Evolutionary conservation across 2,329 filamentous ascomycete species (phyloP).

Genomic region (Teratosphaeria viscida): DNA sequence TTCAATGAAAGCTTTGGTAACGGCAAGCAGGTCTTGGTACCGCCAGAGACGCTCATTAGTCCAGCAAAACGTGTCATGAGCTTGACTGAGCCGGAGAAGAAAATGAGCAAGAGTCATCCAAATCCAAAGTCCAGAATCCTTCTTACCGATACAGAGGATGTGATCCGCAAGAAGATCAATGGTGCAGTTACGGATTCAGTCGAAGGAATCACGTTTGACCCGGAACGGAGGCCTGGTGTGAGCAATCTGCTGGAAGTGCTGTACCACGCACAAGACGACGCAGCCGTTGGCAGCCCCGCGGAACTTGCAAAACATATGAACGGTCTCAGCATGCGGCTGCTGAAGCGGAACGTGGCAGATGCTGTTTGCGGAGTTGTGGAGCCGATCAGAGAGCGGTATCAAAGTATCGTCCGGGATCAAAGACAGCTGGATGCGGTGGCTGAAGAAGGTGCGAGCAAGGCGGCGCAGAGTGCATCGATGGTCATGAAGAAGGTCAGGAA

Average conservation of each 20-base stretch:
- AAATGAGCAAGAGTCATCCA: conserved; percentile 88
- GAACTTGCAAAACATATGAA: conserved; percentile 39
- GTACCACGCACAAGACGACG: conserved; percentile 42
- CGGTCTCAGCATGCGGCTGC: conserved; percentile 39
- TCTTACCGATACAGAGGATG: conserved; percentile 58
- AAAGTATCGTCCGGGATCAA: conserved; percentile 41
- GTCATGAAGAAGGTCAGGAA: conserved; percentile 39
- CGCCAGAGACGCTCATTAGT: conserved; percentile 65
- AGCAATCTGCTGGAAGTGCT: conserved; percentile 77
- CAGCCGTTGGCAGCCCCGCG: conserved; percentile 18
- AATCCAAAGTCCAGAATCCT: conserved; percentile 67
- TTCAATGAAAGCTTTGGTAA: conserved; percentile 66
- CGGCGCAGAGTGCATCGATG: conserved; percentile 47
- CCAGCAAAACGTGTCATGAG: conserved; percentile 84
- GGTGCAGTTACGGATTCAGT: conserved; percentile 67
- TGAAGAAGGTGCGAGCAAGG: conserved; percentile 45
- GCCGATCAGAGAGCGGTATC: conserved; percentile 48
- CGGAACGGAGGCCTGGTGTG: conserved; percentile 60
- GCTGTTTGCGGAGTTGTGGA: conserved; percentile 44
- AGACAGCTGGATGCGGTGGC: conserved; percentile 49
- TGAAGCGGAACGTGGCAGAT: conserved; percentile 56
- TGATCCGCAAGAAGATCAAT: conserved; percentile 60
- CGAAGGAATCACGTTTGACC: conserved; percentile 62
- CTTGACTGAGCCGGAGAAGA: conserved; percentile 61
- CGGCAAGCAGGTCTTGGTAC: conserved; percentile 46